Percentiles rank a stretch among this genome's conserved stretches.
phyloP scores from a whole-genome alignment of 805 yeast species.

The Suhomyces pyralidae region DNA sequence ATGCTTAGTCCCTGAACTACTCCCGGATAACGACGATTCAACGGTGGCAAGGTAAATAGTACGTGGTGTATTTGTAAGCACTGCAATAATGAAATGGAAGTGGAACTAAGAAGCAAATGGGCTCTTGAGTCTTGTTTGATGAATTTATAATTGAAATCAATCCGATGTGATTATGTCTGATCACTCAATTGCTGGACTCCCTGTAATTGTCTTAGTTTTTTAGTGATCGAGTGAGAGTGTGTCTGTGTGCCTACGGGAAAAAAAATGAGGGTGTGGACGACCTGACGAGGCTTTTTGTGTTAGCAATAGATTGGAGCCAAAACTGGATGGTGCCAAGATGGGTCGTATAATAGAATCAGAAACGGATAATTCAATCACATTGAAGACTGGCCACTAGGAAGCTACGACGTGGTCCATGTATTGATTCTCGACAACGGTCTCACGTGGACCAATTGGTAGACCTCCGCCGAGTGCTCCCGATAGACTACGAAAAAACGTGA shows the following conservation, averaged over 20 bases:
- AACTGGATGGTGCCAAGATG: neutral
- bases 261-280: neutral
- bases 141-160: neutral
- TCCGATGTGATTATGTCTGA: neutral
- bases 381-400: neutral
- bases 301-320: neutral
- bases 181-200: neutral
- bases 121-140: neutral
- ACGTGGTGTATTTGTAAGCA: neutral
- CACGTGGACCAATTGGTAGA: neutral
- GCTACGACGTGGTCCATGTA: neutral
- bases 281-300: neutral
- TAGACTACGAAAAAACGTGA: neutral
- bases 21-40: neutral
- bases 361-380: neutral
- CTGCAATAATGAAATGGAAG: neutral
- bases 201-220: neutral
- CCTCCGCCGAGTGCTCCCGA: neutral
- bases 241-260: neutral
- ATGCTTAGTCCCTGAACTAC: neutral
- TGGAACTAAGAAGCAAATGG: neutral
- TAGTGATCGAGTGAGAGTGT: conserved; percentile 1
- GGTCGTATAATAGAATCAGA: neutral
- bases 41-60: neutral
- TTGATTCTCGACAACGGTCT: neutral